Conservation (phyloP, 202 grass and related monocot genomes). For the Panicum hallii region DNA sequence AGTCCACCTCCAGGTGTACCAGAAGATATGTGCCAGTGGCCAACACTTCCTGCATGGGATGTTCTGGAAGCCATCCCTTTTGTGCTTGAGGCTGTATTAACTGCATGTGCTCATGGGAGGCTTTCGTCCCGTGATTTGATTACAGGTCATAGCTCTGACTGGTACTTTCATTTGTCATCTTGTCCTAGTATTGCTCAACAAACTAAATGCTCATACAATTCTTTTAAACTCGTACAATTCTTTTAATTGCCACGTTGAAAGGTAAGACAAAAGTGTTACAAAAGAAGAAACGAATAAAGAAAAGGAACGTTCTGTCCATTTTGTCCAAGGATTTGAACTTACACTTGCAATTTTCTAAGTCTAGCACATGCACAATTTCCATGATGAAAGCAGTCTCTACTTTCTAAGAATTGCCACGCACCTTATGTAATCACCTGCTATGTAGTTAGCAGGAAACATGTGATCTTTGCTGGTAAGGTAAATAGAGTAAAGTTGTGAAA, state of each 20-base stretch:
- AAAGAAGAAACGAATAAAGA: background rate
- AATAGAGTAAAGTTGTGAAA: background rate
- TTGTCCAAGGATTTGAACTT: background rate
- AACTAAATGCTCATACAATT: background rate
- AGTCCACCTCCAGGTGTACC: constrained; percentile 36
- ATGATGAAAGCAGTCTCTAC: background rate
- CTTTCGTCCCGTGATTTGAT: constrained; percentile 82
- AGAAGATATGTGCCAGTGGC: constrained; percentile 59
- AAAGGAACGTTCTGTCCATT: background rate
- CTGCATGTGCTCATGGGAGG: constrained; percentile 82
- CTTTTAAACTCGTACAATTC: background rate
- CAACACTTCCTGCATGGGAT: constrained; percentile 74
- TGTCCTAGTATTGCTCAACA: background rate
- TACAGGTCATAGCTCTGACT: constrained; percentile 64
- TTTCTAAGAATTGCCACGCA: background rate
- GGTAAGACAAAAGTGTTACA: background rate
- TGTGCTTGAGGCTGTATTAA: constrained; percentile 83
- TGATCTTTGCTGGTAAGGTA: background rate
- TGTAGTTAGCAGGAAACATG: background rate
- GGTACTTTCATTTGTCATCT: constrained; percentile 9
- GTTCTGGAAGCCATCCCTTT: constrained; percentile 86
- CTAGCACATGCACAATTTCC: background rate
- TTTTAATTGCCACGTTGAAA: constrained; percentile 14
- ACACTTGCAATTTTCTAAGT: background rate
- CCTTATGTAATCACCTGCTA: background rate